Evolutionary conservation across 2,329 filamentous ascomycete species (phyloP), one percentile per base, ranked within the genome.

Genomic region (Aspergillus sp.): DNA sequence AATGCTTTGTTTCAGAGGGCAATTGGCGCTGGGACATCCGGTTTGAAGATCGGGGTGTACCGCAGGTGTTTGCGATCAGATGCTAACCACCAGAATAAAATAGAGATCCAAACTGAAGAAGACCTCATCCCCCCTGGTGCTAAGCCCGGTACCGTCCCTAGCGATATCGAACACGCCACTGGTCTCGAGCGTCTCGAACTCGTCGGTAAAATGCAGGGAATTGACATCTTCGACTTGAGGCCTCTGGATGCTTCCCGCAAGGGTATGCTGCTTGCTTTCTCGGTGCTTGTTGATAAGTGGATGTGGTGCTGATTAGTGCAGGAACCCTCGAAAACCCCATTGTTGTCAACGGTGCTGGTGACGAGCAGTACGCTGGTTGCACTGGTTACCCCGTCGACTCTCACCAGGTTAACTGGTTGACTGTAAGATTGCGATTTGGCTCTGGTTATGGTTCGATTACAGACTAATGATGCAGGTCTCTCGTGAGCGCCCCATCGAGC

Each of bases 181-280:
- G 93, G 93, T 87, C 81, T 97, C 52, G 93, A 98, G 80, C 90
- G 93, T 82, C 82, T 98, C 62, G 93, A 98, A 76, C 93, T 98
- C 66, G 80, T 98, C 70, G 93, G 93, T 75, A 98, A 98, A 84
- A 95, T 97, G 86, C 89, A 97, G 80, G 90, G 93, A 59, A 78
- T 96, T 64, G 93, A 98, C 69, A 79, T 97, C 70, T 98, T 98
- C 78, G 90, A 98, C 77, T 95, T 97, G 93, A 85, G 83, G 74
- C 93, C 93, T 55, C 82, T 98, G 62, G 93, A 97, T 71, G 80
- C 91, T 56, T 93, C 86, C 71, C 85, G 93, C 68, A 82, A 81
- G 73, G 91, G 91, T 88, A 79, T 57, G 77, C 49, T 19, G 41
- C 56, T 22, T 32, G 17, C 15, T 20, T 15, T 33, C 13, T n/a